Percentiles rank a stretch among this genome's conserved stretches.
These are phyloP conservation scores for Candida corydali DNA, from an alignment of 805 yeast species.

Conservation along the genomic window DNA sequence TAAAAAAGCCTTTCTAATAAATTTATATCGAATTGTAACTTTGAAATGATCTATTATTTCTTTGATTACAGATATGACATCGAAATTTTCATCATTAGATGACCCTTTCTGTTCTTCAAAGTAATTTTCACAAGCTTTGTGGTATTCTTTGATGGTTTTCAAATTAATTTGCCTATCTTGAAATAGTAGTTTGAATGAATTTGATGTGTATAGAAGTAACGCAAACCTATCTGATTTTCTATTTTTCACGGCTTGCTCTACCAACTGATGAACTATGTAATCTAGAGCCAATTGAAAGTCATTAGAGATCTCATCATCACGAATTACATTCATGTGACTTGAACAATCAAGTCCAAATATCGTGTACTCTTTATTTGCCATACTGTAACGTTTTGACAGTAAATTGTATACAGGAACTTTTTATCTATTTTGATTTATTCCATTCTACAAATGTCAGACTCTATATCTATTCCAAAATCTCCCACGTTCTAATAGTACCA, in stretches of 20 bases:
- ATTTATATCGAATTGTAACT: conserved; percentile 19
- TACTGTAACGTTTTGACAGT: too few species aligned
- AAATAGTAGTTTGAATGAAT: conserved; percentile 4
- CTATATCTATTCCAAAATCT: conserved; percentile 16
- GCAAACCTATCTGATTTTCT: conserved; percentile 39
- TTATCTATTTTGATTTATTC: background rate
- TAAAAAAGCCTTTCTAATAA: conserved; percentile 32
- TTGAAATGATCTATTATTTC: conserved; percentile 9
- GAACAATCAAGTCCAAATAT: conserved; percentile 50
- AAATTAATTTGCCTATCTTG: conserved; percentile 8
- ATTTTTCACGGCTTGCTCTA: conserved; percentile 20
- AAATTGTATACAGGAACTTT: too few species aligned
- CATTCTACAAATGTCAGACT: background rate
- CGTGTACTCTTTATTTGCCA: conserved; percentile 32
- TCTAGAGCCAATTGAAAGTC: conserved; percentile 39
- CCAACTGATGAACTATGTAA: conserved; percentile 29
- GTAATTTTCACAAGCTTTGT: background rate
- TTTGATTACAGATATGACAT: conserved; percentile 1
- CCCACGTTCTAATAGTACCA: conserved; percentile 77
- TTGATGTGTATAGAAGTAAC: conserved; percentile 18
- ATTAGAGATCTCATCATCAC: conserved; percentile 34
- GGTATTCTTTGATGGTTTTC: conserved; percentile 1
- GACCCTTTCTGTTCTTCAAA: background rate
- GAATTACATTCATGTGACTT: conserved; percentile 36
- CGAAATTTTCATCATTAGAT: background rate